These are phyloP conservation scores for Passiflora organensis DNA, from an alignment of 345 rosid genomes.

Conservation along the genomic window DNA sequence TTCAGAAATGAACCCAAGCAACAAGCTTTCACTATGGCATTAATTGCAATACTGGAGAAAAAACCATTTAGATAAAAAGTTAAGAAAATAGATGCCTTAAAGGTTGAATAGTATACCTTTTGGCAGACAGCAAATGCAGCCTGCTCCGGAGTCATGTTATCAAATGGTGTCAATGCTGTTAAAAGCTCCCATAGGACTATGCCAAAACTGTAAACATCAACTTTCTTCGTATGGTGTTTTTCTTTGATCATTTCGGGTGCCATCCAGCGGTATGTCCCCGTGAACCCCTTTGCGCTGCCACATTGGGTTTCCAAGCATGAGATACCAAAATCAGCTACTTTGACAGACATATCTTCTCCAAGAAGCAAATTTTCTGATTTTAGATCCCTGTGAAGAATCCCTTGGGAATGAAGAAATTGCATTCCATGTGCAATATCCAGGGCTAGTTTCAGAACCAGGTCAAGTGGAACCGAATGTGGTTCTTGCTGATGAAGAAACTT, in stretches of 20 bases:
- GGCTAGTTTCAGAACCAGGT: slow-evolving; percentile 54
- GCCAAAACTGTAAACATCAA: slow-evolving; percentile 78
- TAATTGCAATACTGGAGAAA: too few species aligned
- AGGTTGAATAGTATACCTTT: slow-evolving; percentile 40
- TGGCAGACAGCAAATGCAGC: slow-evolving; percentile 84
- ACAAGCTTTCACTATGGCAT: too few species aligned
- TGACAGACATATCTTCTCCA: slow-evolving; percentile 58
- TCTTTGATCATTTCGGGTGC: slow-evolving; percentile 84
- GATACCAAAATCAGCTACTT: slow-evolving; percentile 78
- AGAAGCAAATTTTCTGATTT: slow-evolving; percentile 73
- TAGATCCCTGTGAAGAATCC: slow-evolving; percentile 71
- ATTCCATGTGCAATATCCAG: slow-evolving; percentile 72
- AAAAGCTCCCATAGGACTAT: slow-evolving; percentile 78
- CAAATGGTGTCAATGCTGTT: slow-evolving; percentile 62
- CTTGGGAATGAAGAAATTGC: slow-evolving; percentile 68
- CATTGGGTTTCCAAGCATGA: slow-evolving; percentile 70
- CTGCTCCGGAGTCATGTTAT: slow-evolving; percentile 74
- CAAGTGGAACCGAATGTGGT: slow-evolving; percentile 57
- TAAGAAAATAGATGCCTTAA: neutral
- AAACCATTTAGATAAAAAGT: neutral
- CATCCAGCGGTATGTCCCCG: slow-evolving; percentile 84
- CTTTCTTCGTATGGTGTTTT: slow-evolving; percentile 69
- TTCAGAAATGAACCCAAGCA: too few species aligned
- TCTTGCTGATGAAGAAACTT: slow-evolving; percentile 67
- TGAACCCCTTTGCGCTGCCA: slow-evolving; percentile 59